These are phyloP conservation scores for Setaria italica DNA, from an alignment of 202 grass and related monocot genomes.

Conservation along the genomic window DNA sequence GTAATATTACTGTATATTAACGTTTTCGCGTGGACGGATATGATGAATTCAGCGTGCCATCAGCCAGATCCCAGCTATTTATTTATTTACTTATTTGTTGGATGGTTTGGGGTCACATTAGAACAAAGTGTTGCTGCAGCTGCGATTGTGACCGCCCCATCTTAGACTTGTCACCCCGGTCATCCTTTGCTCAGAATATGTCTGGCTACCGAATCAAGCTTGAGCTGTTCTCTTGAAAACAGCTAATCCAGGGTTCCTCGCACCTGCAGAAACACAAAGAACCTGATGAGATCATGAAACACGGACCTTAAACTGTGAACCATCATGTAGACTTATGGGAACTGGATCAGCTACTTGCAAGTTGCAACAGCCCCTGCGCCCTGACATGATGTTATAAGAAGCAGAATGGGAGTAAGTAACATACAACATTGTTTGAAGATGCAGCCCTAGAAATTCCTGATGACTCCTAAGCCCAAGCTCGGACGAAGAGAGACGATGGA, in stretches of 20 bases:
- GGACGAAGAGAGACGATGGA: neutral
- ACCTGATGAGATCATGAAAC: neutral
- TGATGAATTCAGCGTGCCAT: neutral
- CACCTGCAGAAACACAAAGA: neutral
- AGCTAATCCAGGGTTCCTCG: neutral
- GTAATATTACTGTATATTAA: neutral
- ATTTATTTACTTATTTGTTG: too few species aligned
- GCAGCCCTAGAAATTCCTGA: neutral
- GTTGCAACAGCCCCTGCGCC: neutral
- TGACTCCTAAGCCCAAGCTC: neutral
- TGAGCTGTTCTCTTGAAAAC: neutral
- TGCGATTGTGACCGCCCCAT: neutral
- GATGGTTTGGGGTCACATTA: neutral
- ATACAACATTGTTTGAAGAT: too few species aligned
- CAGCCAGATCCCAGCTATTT: too few species aligned
- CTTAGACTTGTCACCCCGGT: neutral
- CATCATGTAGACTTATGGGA: neutral
- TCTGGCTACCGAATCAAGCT: neutral
- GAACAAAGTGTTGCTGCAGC: neutral
- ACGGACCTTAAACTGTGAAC: neutral
- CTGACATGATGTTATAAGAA: neutral
- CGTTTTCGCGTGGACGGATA: neutral
- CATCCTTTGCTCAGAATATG: neutral
- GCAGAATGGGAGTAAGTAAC: neutral
- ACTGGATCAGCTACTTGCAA: neutral